Evolutionary conservation across 495 filamentous ascomycete species (phyloP).

Genomic region (Ascobolus immersus): DNA sequence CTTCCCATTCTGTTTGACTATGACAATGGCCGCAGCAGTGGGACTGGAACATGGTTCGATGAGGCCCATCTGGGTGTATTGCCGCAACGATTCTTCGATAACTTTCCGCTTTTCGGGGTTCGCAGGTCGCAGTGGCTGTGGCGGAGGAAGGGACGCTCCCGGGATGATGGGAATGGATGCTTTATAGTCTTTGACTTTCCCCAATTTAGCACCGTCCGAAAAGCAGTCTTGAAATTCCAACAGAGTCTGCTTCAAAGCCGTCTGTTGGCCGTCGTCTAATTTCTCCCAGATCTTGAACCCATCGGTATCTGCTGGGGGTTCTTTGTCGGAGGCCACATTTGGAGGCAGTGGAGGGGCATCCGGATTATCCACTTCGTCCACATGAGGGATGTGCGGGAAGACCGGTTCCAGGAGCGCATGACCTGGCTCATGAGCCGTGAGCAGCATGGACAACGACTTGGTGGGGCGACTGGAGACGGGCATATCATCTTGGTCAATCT

Average conservation of each 20-base stretch:
- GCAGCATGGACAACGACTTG: too few species aligned
- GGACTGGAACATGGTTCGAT: neutral
- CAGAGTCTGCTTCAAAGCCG: neutral
- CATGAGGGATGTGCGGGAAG: too few species aligned
- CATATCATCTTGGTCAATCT: too few species aligned
- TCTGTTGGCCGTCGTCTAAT: neutral
- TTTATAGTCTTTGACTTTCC: neutral
- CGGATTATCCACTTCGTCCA: too few species aligned
- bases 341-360: too few species aligned
- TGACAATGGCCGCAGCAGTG: neutral
- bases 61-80: neutral
- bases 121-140: neutral
- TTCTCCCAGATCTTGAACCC: neutral
- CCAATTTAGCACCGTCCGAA: neutral
- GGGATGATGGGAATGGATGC: neutral
- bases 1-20: slow-evolving; percentile 2
- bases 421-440: too few species aligned
- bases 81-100: neutral
- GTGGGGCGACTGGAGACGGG: too few species aligned
- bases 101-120: neutral
- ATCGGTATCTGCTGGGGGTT: too few species aligned
- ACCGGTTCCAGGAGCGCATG: too few species aligned
- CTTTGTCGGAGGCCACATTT: too few species aligned
- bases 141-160: neutral
- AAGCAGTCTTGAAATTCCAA: neutral